Conservation (phyloP, 1,284 basidiomycete species). For the Agroathelia rolfsii region DNA sequence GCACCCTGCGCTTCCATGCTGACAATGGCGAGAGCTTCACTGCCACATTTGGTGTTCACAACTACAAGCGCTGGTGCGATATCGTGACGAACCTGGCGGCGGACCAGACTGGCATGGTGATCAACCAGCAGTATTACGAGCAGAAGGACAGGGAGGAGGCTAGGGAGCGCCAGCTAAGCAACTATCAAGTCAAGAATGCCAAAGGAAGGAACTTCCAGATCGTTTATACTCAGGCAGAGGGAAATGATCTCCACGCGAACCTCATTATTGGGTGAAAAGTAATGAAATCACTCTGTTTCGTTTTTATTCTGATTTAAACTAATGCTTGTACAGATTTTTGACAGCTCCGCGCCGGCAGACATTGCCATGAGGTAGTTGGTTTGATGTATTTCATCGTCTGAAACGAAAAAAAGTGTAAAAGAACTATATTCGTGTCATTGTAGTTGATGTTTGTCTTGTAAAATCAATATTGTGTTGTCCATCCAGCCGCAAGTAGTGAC, state of each 20-base stretch:
- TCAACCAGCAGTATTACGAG: conserved; percentile 23
- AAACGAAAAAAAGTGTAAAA: too few relatives aligned
- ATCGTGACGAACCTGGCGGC: conserved; percentile 20
- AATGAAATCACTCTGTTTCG: too few relatives aligned
- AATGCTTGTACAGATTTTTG: too few relatives aligned
- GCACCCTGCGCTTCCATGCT: conserved; percentile 23
- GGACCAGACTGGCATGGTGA: conserved; percentile 17
- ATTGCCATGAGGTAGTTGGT: too few relatives aligned
- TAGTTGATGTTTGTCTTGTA: too few relatives aligned
- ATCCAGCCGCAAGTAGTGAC: too few relatives aligned
- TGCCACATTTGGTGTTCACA: conserved; percentile 29
- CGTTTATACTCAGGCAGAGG: conserved; percentile 16
- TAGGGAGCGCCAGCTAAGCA: conserved; percentile 17
- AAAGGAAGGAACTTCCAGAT: conserved; percentile 14
- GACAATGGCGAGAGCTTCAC: conserved; percentile 22
- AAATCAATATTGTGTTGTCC: too few relatives aligned
- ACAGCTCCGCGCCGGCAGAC: too few relatives aligned
- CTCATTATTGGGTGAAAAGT: conserved; percentile 19
- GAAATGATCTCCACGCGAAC: conserved; percentile 18
- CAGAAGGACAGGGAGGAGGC: conserved; percentile 5
- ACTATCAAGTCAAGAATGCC: conserved; percentile 14
- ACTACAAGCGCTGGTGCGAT: conserved; percentile 30
- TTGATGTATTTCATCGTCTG: too few relatives aligned
- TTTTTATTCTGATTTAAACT: too few relatives aligned
- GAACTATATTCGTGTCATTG: too few relatives aligned